Evolutionary conservation across 441 rosid species (phyloP), one percentile per base, ranked within the genome.

Genomic region (Arabidopsis hybrid): DNA sequence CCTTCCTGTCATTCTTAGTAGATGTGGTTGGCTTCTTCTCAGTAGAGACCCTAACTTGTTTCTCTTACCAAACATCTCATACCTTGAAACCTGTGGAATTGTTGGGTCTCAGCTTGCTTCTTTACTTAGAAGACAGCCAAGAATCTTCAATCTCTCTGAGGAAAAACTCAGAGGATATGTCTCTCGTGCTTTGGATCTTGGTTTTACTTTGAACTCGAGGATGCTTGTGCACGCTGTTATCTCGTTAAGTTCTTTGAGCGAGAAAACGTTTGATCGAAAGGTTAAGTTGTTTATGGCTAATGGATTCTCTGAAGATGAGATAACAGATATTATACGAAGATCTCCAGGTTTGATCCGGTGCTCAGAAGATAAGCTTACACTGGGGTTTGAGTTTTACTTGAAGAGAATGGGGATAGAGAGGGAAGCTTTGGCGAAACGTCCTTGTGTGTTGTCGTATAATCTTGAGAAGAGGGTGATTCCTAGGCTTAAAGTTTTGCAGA

Each of bases 381-480:
- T 51, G 39, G 82, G 81, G 53, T 53, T 75, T 50, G 67, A 77
- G 42, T 80, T 86, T 71, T 84, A 67, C 32, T 40, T 78, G 52
- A 64, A 77, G 8, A 59, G 21, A 47, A 7, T 73, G 14, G 73
- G 73, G 76, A 35, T 77, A 0, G 35, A 61, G 26, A 84, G 55
- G 75, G 71, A 64, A 8, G 59, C 9, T 1, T 43, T 86, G 56
- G 76, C 81, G 13, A 21, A 31, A 29, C 12, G 13, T 0, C 85
- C 87, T 0, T 0, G 7, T 18, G 14, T 57, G 16, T 72, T 84
- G 73, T 53, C 77, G 84, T 10, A 14, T 5, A 86, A 77, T 36
- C 26, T 86, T 46, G 86, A 81, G 39, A 71, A 78, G 29, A 79
- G 87, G 78, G 81, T 79, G 56, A 39, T 81, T 59, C 80, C 88